Conservation (phyloP, 805 yeast genomes). For the Wickerhamia fluorescens region DNA sequence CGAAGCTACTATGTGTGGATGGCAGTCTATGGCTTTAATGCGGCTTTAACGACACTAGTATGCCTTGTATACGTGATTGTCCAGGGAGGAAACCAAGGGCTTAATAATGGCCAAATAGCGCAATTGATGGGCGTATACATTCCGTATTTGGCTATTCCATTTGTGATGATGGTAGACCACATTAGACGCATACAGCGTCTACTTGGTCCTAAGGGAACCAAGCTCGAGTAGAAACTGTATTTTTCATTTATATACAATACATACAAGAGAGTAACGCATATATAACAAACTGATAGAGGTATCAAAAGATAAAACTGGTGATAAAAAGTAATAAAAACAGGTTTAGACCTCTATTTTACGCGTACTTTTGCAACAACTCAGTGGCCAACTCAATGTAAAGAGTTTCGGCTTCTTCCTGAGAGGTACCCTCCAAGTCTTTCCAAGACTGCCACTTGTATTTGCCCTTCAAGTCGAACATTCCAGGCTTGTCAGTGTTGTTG, state of each 20-base stretch:
- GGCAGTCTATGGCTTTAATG: conserved; percentile 73
- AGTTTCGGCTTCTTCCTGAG: conserved; percentile 86
- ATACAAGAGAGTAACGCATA: too few species aligned
- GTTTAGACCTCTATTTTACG: too few species aligned
- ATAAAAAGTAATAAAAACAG: too few species aligned
- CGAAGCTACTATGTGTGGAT: conserved; percentile 23
- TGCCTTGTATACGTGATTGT: conserved; percentile 51
- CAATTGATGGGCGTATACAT: conserved; percentile 49
- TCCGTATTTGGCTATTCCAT: conserved; percentile 70
- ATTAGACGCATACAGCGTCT: too few species aligned
- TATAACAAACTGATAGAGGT: too few species aligned
- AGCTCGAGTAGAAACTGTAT: too few species aligned
- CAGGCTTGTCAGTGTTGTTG: conserved; percentile 81
- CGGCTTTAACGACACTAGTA: conserved; percentile 68
- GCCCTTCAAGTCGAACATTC: conserved; percentile 87
- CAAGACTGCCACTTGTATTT: conserved; percentile 98
- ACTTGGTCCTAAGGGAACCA: too few species aligned
- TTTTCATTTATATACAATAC: too few species aligned
- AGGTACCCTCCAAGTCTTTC: conserved; percentile 78
- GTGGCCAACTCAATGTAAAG: conserved; percentile 67
- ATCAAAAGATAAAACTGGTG: too few species aligned
- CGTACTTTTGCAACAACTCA: conserved; percentile 46
- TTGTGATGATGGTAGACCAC: conserved; percentile 45
- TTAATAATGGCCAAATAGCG: conserved; percentile 27
- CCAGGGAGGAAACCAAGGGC: conserved; percentile 30